phyloP scores from a whole-genome alignment of 2,329 filamentous ascomycete genomes.

The Botrytis porri region DNA sequence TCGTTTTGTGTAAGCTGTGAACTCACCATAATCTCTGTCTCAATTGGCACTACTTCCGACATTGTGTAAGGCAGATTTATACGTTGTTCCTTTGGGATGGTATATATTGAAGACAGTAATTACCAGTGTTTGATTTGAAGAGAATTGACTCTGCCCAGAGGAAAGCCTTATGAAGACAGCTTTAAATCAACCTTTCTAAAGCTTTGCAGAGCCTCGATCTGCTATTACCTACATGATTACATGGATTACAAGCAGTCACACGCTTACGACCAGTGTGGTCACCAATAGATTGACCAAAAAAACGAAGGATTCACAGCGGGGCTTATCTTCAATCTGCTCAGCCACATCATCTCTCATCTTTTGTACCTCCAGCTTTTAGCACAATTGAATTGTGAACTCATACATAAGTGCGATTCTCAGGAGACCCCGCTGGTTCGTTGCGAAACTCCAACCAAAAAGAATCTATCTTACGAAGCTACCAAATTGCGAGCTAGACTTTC shows the following conservation, averaged over 20 bases:
- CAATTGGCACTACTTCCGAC: not conserved
- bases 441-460: not conserved
- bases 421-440: not conserved
- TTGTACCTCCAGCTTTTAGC: no score
- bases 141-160: not conserved
- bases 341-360: not conserved
- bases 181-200: conserved; percentile 4
- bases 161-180: not conserved
- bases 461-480: not conserved
- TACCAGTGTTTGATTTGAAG: not conserved
- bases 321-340: not conserved
- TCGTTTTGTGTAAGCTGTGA: not conserved
- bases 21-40: conserved; percentile 3
- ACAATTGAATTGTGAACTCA: not conserved
- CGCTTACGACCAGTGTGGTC: not conserved
- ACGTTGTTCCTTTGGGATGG: not conserved
- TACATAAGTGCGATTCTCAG: not conserved
- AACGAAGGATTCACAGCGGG: not conserved
- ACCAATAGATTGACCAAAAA: not conserved
- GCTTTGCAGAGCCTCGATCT: conserved; percentile 2
- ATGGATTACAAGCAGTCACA: not conserved
- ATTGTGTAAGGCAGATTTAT: not conserved
- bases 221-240: not conserved
- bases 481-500: not conserved
- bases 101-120: not conserved